phyloP scores from a whole-genome alignment of 2,329 filamentous ascomycete species.

The Boeremia lycopersici region DNA sequence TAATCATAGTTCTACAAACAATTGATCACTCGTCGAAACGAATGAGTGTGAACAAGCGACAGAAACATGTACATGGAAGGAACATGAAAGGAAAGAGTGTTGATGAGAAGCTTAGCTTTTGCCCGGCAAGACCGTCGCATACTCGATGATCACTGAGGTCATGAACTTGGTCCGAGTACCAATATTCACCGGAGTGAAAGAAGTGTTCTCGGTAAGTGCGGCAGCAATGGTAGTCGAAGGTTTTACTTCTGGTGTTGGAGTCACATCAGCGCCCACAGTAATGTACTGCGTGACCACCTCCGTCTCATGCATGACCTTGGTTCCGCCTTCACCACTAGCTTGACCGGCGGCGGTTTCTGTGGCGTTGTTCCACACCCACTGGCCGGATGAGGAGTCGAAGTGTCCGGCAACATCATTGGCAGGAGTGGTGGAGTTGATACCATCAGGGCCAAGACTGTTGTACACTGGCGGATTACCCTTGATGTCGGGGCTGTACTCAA shows the following conservation, averaged over 20 bases:
- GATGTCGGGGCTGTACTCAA: constrained; percentile 34
- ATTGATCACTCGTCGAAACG: background rate
- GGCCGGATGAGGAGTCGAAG: constrained; percentile 18
- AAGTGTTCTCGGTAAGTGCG: background rate
- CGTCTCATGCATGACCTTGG: constrained; percentile 3
- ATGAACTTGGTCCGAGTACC: constrained; percentile 19
- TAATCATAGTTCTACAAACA: background rate
- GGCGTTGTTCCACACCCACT: constrained; percentile 26
- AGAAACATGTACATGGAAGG: background rate
- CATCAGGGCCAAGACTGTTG: constrained; percentile 22
- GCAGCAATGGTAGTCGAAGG: constrained; percentile 61
- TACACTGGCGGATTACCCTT: constrained; percentile 34
- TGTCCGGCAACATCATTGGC: constrained; percentile 14
- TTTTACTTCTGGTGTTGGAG: constrained; percentile 27
- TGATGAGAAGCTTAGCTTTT: background rate
- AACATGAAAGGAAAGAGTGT: background rate
- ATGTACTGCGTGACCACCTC: constrained; percentile 15
- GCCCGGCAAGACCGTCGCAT: constrained; percentile 21
- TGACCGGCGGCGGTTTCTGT: constrained; percentile 4
- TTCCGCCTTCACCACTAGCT: background rate
- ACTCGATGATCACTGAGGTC: constrained; percentile 25
- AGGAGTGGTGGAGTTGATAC: constrained; percentile 22
- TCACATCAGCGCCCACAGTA: constrained; percentile 7
- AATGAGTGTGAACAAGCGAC: background rate
- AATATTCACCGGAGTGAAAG: constrained; percentile 7